Evolutionary conservation across 208 protist genomes (phyloP).

Genomic region (Trypanosoma mega): DNA sequence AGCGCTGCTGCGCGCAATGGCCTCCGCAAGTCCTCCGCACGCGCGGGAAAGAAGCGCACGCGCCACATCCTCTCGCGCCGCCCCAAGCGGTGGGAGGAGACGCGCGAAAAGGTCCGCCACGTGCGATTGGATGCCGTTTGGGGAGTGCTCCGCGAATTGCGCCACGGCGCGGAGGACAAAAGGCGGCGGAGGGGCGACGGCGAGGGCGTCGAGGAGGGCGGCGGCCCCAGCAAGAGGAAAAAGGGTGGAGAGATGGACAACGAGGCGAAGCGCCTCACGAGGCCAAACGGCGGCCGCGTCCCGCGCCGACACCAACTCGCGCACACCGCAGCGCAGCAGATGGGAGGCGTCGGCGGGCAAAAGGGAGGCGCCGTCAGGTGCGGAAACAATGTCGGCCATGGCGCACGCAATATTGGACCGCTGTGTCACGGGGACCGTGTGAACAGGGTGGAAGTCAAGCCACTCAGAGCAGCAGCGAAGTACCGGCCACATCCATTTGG

Average conservation of each 20-base stretch:
- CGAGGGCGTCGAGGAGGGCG: slow-evolving; percentile 10
- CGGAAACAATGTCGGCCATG: slow-evolving; percentile 1
- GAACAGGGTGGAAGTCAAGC: not conserved
- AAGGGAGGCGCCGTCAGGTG: not conserved
- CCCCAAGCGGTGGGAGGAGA: slow-evolving; percentile 25
- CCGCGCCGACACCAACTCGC: slow-evolving; percentile 20
- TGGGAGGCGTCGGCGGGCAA: not conserved
- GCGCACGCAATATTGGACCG: slow-evolving; percentile 4
- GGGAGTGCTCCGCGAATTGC: slow-evolving; percentile 15
- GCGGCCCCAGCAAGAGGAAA: slow-evolving; percentile 9
- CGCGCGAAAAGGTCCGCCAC: slow-evolving; percentile 25
- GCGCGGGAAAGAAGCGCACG: slow-evolving; percentile 24
- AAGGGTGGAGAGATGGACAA: slow-evolving; percentile 23
- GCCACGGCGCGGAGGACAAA: slow-evolving; percentile 25
- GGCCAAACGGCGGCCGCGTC: slow-evolving; percentile 28
- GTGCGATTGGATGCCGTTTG: slow-evolving; percentile 24
- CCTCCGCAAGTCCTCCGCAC: slow-evolving; percentile 30
- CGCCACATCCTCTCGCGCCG: slow-evolving; percentile 30
- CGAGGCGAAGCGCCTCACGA: slow-evolving; percentile 22
- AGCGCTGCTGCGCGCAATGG: slow-evolving; percentile 12
- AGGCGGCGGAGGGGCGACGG: slow-evolving; percentile 19
- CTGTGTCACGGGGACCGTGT: slow-evolving; percentile 2
- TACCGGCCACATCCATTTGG: not conserved
- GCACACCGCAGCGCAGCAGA: slow-evolving; percentile 17
- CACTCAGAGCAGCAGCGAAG: not conserved